These are phyloP conservation scores for Leccinum fibrillosum DNA, from an alignment of 768 basidiomycete genomes.

Conservation along the genomic window DNA sequence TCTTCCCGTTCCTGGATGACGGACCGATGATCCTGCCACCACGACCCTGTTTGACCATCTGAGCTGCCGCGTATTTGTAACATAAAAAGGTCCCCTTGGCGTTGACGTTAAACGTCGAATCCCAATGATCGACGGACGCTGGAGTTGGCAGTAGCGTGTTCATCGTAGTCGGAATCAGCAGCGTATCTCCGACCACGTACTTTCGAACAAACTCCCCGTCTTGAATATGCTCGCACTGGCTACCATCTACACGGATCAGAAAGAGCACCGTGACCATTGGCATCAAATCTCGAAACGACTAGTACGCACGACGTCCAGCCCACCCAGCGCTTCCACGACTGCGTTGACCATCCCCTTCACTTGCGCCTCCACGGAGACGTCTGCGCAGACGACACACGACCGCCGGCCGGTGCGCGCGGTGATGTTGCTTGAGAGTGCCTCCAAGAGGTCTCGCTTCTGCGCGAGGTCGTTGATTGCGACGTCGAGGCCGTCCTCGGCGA, in stretches of 20 bases:
- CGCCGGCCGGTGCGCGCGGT: not conserved
- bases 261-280: not conserved
- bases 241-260: not conserved
- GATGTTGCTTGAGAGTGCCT: not conserved
- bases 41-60: slow-evolving; percentile 39
- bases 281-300: not conserved
- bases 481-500: slow-evolving; percentile 15
- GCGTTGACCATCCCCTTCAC: not conserved
- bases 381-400: not conserved
- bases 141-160: not conserved
- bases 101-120: slow-evolving; percentile 33
- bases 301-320: not conserved
- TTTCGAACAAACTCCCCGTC: not conserved
- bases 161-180: not conserved
- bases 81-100: slow-evolving; percentile 33
- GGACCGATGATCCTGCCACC: slow-evolving; percentile 36
- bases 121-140: slow-evolving; percentile 32
- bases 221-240: not conserved
- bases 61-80: slow-evolving; percentile 36
- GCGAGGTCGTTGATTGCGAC: not conserved
- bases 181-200: not conserved
- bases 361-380: not conserved
- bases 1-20: not conserved
- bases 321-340: not conserved
- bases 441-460: not conserved